These are phyloP conservation scores for Zymoseptoria brevis DNA, from an alignment of 2,329 filamentous ascomycete species.

Conservation along the genomic window DNA sequence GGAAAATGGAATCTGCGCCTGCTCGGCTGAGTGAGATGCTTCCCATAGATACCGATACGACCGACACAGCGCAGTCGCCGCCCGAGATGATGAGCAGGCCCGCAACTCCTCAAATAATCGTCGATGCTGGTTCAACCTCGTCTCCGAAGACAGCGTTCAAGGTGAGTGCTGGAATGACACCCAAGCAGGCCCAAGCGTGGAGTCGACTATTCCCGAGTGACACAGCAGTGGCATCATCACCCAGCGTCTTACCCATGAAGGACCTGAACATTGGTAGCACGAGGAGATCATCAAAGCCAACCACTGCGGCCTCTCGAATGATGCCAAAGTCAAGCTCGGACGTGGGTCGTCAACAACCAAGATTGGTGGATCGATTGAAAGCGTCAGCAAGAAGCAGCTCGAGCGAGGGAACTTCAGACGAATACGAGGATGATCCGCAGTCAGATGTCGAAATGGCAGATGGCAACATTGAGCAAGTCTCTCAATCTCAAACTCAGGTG, in stretches of 20 bases:
- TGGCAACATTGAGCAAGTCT: background rate
- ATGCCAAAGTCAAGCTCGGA: slow-evolving; percentile 21
- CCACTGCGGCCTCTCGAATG: slow-evolving; percentile 1
- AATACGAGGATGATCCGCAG: slow-evolving; percentile 11
- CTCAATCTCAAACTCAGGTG: slow-evolving; percentile 10
- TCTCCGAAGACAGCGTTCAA: slow-evolving; percentile 13
- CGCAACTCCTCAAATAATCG: slow-evolving; percentile 15
- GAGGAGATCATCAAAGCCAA: slow-evolving; percentile 1
- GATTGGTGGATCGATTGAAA: slow-evolving; percentile 29
- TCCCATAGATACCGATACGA: slow-evolving; percentile 12
- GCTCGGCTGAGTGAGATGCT: slow-evolving; percentile 26
- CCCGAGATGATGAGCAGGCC: slow-evolving; percentile 11
- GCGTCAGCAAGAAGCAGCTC: slow-evolving; percentile 22
- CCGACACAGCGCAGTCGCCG: slow-evolving; percentile 13
- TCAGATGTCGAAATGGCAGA: slow-evolving; percentile 17
- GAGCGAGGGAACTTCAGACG: slow-evolving; percentile 10
- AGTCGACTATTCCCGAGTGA: slow-evolving; percentile 19
- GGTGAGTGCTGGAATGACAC: slow-evolving; percentile 16
- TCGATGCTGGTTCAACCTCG: slow-evolving; percentile 3
- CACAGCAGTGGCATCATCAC: slow-evolving; percentile 16
- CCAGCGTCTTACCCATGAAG: slow-evolving; percentile 19
- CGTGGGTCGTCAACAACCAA: slow-evolving; percentile 16
- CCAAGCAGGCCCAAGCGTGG: slow-evolving; percentile 28
- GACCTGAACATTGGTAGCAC: slow-evolving; percentile 16
- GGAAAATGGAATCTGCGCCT: slow-evolving; percentile 24